A percentile compares a stretch with the other conserved stretches of the same genome.
Conservation (phyloP, 176 grass and related monocot species). For the Areca catechu region DNA sequence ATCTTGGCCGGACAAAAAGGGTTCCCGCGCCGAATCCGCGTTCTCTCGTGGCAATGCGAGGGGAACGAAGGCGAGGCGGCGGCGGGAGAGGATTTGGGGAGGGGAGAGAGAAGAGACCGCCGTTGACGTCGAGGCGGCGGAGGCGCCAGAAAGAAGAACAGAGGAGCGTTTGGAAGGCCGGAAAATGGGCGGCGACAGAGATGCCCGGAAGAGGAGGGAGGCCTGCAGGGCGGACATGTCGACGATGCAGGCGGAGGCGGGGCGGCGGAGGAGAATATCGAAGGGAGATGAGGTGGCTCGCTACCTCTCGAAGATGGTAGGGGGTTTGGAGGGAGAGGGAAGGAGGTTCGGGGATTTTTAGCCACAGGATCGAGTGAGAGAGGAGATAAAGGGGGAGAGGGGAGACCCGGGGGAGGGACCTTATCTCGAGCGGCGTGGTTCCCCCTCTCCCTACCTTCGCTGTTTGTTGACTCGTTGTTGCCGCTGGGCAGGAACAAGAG, state of each 20-base stretch:
- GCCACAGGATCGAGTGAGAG: no score
- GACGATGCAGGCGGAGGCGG: background rate
- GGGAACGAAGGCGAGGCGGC: background rate
- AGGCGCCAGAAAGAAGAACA: background rate
- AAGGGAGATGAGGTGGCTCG: no score
- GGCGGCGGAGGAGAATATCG: background rate
- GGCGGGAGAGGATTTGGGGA: background rate
- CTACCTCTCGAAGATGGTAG: no score
- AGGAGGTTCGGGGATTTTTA: no score
- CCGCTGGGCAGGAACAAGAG: no score
- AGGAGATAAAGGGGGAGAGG: no score
- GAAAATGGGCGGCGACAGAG: background rate
- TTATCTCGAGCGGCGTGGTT: no score
- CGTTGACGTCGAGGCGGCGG: background rate
- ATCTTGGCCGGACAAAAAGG: background rate
- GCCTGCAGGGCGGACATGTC: constrained; percentile 2
- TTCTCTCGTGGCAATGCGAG: constrained; percentile 9
- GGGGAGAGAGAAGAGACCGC: background rate
- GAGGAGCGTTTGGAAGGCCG: background rate
- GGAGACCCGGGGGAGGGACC: no score
- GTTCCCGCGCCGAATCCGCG: background rate
- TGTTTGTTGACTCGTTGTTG: no score
- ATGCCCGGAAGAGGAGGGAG: background rate
- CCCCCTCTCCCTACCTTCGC: no score
- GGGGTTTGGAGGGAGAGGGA: no score